Conservation (phyloP, 1,284 basidiomycete genomes). For the Paramarasmius palmivorus region DNA sequence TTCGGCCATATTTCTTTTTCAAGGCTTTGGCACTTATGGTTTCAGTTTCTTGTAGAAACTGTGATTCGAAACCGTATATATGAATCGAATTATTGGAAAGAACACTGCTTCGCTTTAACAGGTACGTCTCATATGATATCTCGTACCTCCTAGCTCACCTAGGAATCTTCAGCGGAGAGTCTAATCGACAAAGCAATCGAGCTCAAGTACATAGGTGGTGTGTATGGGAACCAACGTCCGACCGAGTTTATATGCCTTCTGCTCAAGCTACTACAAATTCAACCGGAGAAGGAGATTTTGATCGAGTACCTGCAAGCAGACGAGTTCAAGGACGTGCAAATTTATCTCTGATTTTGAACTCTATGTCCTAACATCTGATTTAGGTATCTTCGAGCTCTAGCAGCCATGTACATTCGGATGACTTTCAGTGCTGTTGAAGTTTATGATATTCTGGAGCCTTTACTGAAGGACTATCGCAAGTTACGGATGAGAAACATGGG, state of each 20-base stretch:
- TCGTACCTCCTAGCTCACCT: neutral
- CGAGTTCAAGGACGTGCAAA: conserved; percentile 90
- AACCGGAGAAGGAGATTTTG: conserved; percentile 95
- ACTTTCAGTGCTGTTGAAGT: conserved; percentile 90
- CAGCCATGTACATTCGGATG: conserved; percentile 93
- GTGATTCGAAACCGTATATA: conserved; percentile 96
- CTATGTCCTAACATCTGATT: neutral
- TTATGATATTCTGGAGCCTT: conserved; percentile 90
- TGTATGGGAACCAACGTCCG: conserved; percentile 90
- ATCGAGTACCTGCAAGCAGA: conserved; percentile 93
- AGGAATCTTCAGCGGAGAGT: conserved; percentile 66
- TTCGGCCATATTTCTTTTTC: conserved; percentile 34
- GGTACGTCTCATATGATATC: conserved; percentile 45
- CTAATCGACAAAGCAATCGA: conserved; percentile 92
- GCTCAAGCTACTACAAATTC: conserved; percentile 93
- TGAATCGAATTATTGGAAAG: conserved; percentile 96
- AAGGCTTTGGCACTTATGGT: conserved; percentile 25
- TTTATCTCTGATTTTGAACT: neutral
- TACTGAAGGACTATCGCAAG: conserved; percentile 93
- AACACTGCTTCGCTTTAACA: conserved; percentile 91
- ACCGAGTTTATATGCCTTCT: conserved; percentile 92
- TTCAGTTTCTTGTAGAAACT: conserved; percentile 92
- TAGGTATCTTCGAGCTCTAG: conserved; percentile 92
- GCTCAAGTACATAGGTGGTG: conserved; percentile 86
- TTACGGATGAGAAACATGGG: conserved; percentile 80